Evolutionary conservation across 1,139 yeast genomes (phyloP).

Genomic region (Saccharomyces uvarum): DNA sequence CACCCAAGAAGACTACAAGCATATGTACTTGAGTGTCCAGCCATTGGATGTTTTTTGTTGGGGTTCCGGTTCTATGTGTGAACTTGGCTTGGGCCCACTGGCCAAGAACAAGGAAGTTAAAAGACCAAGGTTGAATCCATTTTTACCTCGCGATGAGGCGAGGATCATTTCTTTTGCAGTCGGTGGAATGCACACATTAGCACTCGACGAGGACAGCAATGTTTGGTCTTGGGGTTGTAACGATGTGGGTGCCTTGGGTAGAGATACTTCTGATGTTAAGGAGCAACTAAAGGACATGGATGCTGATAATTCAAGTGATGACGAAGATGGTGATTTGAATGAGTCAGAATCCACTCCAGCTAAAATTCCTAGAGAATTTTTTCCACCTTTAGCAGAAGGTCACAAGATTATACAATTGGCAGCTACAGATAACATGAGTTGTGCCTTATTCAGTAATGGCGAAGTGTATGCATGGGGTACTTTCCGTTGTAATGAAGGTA

Average conservation of each 20-base stretch:
- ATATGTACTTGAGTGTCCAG: slow-evolving; percentile 26
- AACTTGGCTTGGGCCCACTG: slow-evolving; percentile 85
- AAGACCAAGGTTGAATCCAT: slow-evolving; percentile 86
- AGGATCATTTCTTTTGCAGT: slow-evolving; percentile 80
- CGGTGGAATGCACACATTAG: slow-evolving; percentile 93
- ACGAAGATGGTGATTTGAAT: slow-evolving; percentile 75
- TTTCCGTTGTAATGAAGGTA: slow-evolving; percentile 87
- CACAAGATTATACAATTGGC: slow-evolving; percentile 64
- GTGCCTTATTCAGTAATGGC: slow-evolving; percentile 70
- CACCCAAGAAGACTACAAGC: slow-evolving; percentile 26
- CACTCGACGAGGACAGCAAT: slow-evolving; percentile 62
- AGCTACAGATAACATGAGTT: slow-evolving; percentile 91
- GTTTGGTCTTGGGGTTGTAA: slow-evolving; percentile 98
- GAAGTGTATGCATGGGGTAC: slow-evolving; percentile 98
- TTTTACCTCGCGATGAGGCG: slow-evolving; percentile 49
- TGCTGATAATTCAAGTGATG: slow-evolving; percentile 47
- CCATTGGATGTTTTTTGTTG: slow-evolving; percentile 77
- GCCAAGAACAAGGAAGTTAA: slow-evolving; percentile 87
- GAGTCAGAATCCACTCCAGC: slow-evolving; percentile 85
- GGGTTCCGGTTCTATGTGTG: slow-evolving; percentile 98
- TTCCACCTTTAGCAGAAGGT: slow-evolving; percentile 44
- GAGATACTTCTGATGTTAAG: slow-evolving; percentile 60
- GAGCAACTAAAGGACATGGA: slow-evolving; percentile 59
- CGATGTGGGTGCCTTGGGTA: slow-evolving; percentile 87
- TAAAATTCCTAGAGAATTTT: slow-evolving; percentile 46